Evolutionary conservation across 768 basidiomycete species (phyloP).

Genomic region (Boletus barrowsii): DNA sequence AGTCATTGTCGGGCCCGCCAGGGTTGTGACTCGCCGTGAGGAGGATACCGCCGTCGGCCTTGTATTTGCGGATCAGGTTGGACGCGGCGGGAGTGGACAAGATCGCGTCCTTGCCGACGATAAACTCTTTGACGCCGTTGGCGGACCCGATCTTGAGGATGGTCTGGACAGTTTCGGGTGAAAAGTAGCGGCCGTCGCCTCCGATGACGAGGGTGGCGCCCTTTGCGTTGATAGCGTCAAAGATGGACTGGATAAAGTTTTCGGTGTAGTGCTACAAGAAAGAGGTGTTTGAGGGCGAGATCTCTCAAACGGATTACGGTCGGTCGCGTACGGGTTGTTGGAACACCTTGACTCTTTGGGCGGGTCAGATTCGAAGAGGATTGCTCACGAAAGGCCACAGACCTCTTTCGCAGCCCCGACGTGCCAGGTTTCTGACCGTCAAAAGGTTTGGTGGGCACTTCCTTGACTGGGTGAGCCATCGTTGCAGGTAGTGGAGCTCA

Average conservation of each 20-base stretch:
- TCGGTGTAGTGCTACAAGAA: slow-evolving; percentile 87
- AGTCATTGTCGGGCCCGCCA: slow-evolving; percentile 96
- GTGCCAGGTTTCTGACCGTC: slow-evolving; percentile 98
- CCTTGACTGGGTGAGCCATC: slow-evolving; percentile 53
- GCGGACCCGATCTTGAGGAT: slow-evolving; percentile 94
- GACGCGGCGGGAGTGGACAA: slow-evolving; percentile 97
- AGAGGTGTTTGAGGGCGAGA: slow-evolving; percentile 17
- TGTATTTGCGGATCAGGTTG: slow-evolving; percentile 93
- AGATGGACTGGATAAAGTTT: slow-evolving; percentile 95
- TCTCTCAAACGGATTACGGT: slow-evolving; percentile 3
- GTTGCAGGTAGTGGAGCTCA: slow-evolving; percentile 6
- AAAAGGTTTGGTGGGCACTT: slow-evolving; percentile 79
- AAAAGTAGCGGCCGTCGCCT: slow-evolving; percentile 95
- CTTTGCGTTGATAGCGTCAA: slow-evolving; percentile 80
- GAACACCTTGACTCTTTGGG: slow-evolving; percentile 89
- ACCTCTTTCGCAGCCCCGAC: slow-evolving; percentile 96
- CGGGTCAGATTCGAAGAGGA: slow-evolving; percentile 23
- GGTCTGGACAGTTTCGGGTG: slow-evolving; percentile 80
- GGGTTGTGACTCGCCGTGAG: slow-evolving; percentile 98
- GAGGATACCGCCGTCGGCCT: slow-evolving; percentile 94
- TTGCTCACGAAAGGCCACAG: slow-evolving; percentile 3
- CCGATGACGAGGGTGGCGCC: slow-evolving; percentile 90
- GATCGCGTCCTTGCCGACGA: slow-evolving; percentile 88
- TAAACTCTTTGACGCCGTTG: slow-evolving; percentile 88
- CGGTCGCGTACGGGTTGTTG: slow-evolving; percentile 76